Base-by-base conservation (phyloP, 495 filamentous ascomycete genomes). In the Xylaria scruposa region DNA sequence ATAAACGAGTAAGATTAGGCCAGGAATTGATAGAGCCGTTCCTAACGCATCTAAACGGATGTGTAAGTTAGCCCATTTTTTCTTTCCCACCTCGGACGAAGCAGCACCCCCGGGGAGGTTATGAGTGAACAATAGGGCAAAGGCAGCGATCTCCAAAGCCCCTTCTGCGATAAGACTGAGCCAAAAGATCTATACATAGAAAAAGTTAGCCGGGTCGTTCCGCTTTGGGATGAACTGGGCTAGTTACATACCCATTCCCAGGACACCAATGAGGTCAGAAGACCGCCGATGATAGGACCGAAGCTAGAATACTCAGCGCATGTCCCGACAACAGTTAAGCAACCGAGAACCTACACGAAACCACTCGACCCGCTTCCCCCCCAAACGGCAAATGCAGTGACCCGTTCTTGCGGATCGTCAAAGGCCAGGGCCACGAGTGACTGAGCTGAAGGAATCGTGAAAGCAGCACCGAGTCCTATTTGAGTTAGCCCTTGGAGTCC, bases 381-480 rank as follows among this genome's bases (percentile, higher is more conserved):
- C 60, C 60, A 63, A 10, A 8, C 17, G 12, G 60, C 60, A 33
- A 63, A 46, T 13, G 60, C 60, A 8, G 7, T 44, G 8, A 26
- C 21, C 9, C 38, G 60, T 21, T 8, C 3, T 4, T 46, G 60
- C 17, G 60, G 60, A 33, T 63, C 38, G 0, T 44, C 38, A n/a
- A 63, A 63, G 4, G 38, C 7, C 1, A 44, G 40, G 4, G 36
- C 19, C 6, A 46, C n/a, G 9, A 63, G 13, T 6, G 60, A 44
- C 60, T 63, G 60, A 12, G 60, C 60, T 4, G 60, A 63, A 19
- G 60, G 60, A 29, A 63, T 63, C 19, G 60, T 46, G 40, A 46
- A 24, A 46, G 60, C 60, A 26, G 60, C 60, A 10, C 12, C 40
- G 44, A 63, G 42, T 17, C 42, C 42, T 44, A 17, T 44, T 44